Percentiles rank a stretch among this genome's conserved stretches.
These are phyloP conservation scores for Elsinoe fawcettii DNA, from an alignment of 2,329 filamentous ascomycete species.

Conservation along the genomic window DNA sequence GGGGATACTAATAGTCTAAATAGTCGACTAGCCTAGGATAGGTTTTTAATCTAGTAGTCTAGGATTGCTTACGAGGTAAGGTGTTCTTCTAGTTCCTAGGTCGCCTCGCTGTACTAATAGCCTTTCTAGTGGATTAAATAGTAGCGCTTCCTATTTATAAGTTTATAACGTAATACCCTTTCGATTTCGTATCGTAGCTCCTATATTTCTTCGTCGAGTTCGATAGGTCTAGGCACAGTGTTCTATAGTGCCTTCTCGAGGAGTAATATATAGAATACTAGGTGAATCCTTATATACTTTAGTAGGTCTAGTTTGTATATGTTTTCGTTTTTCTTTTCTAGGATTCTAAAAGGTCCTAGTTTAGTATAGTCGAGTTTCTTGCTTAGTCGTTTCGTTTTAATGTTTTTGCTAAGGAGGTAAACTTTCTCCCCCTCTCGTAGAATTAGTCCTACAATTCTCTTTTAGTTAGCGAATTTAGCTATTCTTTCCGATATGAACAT, in stretches of 20 bases:
- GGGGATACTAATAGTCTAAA: too few species aligned
- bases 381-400: slow-evolving; percentile 15
- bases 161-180: background rate
- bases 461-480: too few species aligned
- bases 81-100: slow-evolving; percentile 10
- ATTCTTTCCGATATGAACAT: too few species aligned
- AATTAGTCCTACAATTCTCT: too few species aligned
- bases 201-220: background rate
- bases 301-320: too few species aligned
- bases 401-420: slow-evolving; percentile 16
- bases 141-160: too few species aligned
- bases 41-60: background rate
- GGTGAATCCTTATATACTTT: too few species aligned
- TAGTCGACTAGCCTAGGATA: too few species aligned
- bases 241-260: background rate
- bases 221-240: background rate
- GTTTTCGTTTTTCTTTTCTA: slow-evolving; percentile 13
- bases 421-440: too few species aligned
- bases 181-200: background rate
- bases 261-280: too few species aligned
- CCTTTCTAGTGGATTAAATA: slow-evolving; percentile 12
- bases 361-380: slow-evolving; percentile 17
- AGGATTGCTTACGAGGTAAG: background rate
- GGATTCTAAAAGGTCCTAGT: slow-evolving; percentile 16
- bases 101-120: slow-evolving; percentile 3